Evolutionary conservation across 202 grass and related monocot species (phyloP), one percentile per base, ranked within the genome.

Genomic region (Setaria viridis): DNA sequence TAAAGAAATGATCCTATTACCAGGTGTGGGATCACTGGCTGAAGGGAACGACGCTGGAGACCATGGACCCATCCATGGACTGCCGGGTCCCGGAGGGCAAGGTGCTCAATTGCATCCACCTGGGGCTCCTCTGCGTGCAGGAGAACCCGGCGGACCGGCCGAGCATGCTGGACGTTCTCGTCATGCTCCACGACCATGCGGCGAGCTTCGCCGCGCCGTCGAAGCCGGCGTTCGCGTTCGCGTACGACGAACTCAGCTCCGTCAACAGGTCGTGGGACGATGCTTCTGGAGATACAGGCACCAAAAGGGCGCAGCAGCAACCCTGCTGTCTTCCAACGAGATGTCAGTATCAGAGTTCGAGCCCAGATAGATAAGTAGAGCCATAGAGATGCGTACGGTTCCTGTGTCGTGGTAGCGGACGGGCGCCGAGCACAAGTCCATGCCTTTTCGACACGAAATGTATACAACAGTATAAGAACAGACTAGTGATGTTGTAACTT

Each of bases 11-110:
- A 50, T 50, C 48, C 3, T 50, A 11, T 50, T 13, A 50, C 11
- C 47, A 86, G 77, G 84, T 80, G 9, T 86, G 84, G 84, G 33
- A 72, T 56, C 58, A 46, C 57, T 86, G 84, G 84, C 33, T 3
- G 3, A 86, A 71, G 33, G 57, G 84, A 15, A 74, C 68, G 11
- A 14, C 68, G 9, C 33, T 86, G 58, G 84, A 80, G 33, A 5
- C 21, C 32, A 16, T 46, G 34, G 84, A 86, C 14, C 57, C 45
- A 4, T 20, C n/a, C 32, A n/a, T 86, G 57, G 32, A 11, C 1
- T 1, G 9, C 13, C 13, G 29, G 12, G 19, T 20, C 1, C 12
- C 33, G 7, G 82, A 66, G 58, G 64, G 57, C 7, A 78, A 82
- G 73, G 73, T 63, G 66, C 45, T 88, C 54, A 83, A 76, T 47